These are phyloP conservation scores for Halophytophthora batemanensis DNA, from an alignment of 352 stramenopile genomes.

Conservation along the genomic window DNA sequence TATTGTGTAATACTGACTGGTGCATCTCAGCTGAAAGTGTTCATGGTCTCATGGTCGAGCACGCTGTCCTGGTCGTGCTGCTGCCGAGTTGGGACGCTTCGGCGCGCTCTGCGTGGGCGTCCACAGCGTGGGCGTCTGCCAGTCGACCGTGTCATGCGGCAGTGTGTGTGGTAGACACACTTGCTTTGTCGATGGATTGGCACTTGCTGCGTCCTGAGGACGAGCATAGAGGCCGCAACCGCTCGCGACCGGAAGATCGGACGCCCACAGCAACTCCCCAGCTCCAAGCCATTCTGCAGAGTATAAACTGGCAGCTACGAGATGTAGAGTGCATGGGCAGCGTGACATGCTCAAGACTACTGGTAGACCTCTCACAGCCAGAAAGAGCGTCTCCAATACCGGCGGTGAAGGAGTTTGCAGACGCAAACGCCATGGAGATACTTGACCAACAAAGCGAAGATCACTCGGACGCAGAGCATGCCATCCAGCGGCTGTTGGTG, in stretches of 20 bases:
- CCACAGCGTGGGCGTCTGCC: background rate
- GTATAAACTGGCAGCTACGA: background rate
- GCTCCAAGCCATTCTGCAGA: background rate
- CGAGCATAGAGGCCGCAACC: background rate
- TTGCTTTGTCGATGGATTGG: background rate
- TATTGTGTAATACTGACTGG: slow-evolving; percentile 6
- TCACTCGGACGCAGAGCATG: background rate
- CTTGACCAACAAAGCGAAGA: background rate
- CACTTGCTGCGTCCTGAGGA: background rate
- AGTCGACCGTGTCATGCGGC: background rate
- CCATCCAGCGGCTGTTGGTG: background rate
- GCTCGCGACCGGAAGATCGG: background rate
- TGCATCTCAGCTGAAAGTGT: too few relatives aligned
- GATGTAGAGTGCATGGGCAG: background rate
- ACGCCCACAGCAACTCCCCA: background rate
- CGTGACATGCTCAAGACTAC: background rate
- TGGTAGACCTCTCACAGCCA: background rate
- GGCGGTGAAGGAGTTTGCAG: background rate
- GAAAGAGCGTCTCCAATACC: too few relatives aligned
- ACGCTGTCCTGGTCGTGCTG: background rate
- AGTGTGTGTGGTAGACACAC: background rate
- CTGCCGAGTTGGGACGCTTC: background rate
- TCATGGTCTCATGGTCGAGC: background rate
- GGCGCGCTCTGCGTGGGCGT: slow-evolving; percentile 8
- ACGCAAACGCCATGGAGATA: background rate